Evolutionary conservation across 495 filamentous ascomycete species (phyloP), one percentile per base, ranked within the genome.

Genomic region (Aspergillus homomorphus): DNA sequence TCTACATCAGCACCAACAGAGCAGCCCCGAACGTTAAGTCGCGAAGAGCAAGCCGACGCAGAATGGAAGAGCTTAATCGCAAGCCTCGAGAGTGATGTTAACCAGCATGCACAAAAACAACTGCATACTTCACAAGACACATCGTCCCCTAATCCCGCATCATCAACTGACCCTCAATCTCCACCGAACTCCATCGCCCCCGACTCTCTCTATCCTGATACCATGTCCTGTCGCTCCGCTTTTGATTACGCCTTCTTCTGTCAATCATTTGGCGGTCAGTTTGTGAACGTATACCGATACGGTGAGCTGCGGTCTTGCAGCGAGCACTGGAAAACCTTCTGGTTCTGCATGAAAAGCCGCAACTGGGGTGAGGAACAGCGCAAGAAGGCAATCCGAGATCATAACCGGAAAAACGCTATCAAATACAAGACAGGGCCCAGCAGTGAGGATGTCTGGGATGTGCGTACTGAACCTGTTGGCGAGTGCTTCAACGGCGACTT

Each of bases 231-330:
- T 80, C 85, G 90, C 55, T 75, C 84, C 51, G 87, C 90, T 67
- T 98, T 98, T 80, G 94, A 98, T 79, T 80, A 83, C 52, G 92
- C 95, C 52, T 98, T 89, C 82, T 90, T 96, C 83, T 98, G 94
- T 81, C 89, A 94, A 66, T 92, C 90, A 0, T 80, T 95, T 3
- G 94, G 92, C 22, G 89, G 92, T 0, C 91, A 96, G 68, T 94
- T 92, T 75, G 80, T 85, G 60, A 83, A 87, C 61, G 78, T 98
- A 8, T 98, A 98, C 80, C 89, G 94, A 43, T 86, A 89, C 70
- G 94, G 94, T 55, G 72, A 69, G 43, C 61, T 94, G 48, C 83
- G 86, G 2, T 77, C 81, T 10, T 98, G 94, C 78, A 76, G 75
- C 24, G 86, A 93, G 62, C 86, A 89, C 45, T 96, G 91, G 89